Base-by-base conservation (phyloP, 306 rosid species). In the Medicago ruthenica region DNA sequence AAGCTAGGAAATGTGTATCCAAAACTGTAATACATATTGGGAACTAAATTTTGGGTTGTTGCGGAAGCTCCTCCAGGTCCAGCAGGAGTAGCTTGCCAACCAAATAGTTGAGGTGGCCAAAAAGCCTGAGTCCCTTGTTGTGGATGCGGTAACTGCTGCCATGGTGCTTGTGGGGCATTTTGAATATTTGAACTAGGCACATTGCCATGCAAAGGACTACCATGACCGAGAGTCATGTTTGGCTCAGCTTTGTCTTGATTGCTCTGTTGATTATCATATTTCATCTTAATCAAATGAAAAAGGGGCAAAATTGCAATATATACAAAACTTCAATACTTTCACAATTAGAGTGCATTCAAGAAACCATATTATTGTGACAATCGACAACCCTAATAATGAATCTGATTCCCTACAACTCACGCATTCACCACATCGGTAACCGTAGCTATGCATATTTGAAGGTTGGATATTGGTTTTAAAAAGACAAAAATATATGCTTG, bases 1-100 rank as follows among this genome's bases (percentile, higher is more conserved):
- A 83, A 82, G 9, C 85, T 77, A 7, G 87, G 84, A 79, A 75
- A 76, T 7, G 86, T 9, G 76, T 73, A 87, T 7, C 88, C 91
- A 55, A 68, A 62, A 58, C 53, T 84, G 74, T 81, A 83, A 85
- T 62, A 50, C 34, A 79, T 54, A 76, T 78, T 86, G 50, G 93
- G 87, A 83, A 70, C 68, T 40, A 13, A 74, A 21, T 73, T 66
- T 58, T 80, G 87, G 51, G 67, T 68, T 36, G 74, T 62, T 20
- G 82, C 67, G 39, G 83, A 73, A 83, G 83, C 36, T 71, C 76
- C 87, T 69, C 67, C 73, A 24, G 44, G 78, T 34, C 54, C 24
- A 73, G 24, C 62, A 71, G 74, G 11, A 51, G 4, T 4, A 45
- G 51, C 16, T 4, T 45, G 51, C 5, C 14, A 45, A 15, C 11